Conservation (phyloP, 371 early-diverging fungal genomes). For the Actinomucor elegans region DNA sequence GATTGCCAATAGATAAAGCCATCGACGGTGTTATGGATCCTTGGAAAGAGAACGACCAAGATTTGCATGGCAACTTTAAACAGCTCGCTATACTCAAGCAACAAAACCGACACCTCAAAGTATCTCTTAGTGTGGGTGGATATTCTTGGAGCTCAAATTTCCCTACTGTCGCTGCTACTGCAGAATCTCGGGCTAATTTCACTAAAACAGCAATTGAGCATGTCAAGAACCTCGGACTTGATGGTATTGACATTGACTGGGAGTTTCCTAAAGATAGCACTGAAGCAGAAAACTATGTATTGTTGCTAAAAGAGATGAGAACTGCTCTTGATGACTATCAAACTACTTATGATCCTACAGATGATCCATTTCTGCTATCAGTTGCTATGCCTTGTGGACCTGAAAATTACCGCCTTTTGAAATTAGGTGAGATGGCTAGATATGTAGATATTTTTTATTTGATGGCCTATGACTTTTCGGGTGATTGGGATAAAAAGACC, state of each 20-base stretch:
- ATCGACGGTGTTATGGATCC: constrained; percentile 49
- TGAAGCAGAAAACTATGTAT: constrained; percentile 80
- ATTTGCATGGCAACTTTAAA: constrained; percentile 73
- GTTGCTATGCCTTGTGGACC: constrained; percentile 72
- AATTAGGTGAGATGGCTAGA: constrained; percentile 61
- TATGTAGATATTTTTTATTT: constrained; percentile 74
- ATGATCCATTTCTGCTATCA: constrained; percentile 59
- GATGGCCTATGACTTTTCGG: constrained; percentile 81
- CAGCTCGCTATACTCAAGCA: constrained; percentile 77
- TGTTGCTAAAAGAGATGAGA: constrained; percentile 73
- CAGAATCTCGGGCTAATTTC: constrained; percentile 54
- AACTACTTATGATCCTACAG: constrained; percentile 5
- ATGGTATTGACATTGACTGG: constrained; percentile 80
- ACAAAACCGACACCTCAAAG: constrained; percentile 62
- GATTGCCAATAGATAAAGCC: constrained; percentile 12
- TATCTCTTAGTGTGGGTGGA: constrained; percentile 83
- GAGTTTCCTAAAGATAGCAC: constrained; percentile 76
- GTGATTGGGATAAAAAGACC: constrained; percentile 71
- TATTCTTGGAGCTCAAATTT: constrained; percentile 86
- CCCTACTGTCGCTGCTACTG: constrained; percentile 60
- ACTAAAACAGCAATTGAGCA: constrained; percentile 54
- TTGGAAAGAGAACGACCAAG: constrained; percentile 53
- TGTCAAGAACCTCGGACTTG: constrained; percentile 54
- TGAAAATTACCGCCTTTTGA: constrained; percentile 56
- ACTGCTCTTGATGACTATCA: constrained; percentile 57